A percentile compares a stretch with the other conserved stretches of the same genome.
Evolutionary conservation across 805 yeast genomes (phyloP).

Genomic region (Cyberlindnera euphorbiiphila): DNA sequence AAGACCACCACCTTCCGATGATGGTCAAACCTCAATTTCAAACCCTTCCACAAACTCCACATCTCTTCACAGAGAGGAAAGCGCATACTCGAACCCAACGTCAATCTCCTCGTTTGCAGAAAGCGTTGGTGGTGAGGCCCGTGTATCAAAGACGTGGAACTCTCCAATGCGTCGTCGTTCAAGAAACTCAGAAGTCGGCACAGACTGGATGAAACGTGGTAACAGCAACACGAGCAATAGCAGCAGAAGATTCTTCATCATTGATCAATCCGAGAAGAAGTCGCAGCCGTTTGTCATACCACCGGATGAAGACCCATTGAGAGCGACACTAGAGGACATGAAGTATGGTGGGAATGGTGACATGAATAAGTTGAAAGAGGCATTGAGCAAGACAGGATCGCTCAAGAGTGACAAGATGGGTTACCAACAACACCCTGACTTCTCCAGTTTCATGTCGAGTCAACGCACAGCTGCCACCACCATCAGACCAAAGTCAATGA

Average conservation of each 20-base stretch:
- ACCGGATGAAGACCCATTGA: constrained; percentile 42
- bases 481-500: constrained; percentile 29
- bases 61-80: constrained; percentile 21
- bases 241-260: constrained; percentile 25
- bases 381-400: constrained; percentile 21
- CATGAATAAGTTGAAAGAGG: constrained; percentile 35
- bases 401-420: constrained; percentile 13
- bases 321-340: constrained; percentile 48
- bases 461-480: constrained; percentile 22
- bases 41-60: constrained; percentile 25
- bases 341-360: constrained; percentile 41
- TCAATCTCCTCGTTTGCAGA: constrained; percentile 28
- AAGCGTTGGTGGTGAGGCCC: constrained; percentile 22
- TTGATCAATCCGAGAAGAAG: constrained; percentile 14
- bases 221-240: constrained; percentile 6
- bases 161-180: constrained; percentile 29
- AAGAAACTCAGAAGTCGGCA: constrained; percentile 21
- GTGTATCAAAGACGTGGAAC: constrained; percentile 28
- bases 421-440: constrained; percentile 12
- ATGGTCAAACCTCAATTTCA: constrained; percentile 28
- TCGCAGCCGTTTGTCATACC: constrained; percentile 13
- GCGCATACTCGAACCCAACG: constrained; percentile 28
- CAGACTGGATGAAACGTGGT: constrained; percentile 17
- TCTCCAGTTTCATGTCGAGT: constrained; percentile 20
- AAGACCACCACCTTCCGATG: constrained; percentile 31